Percentiles rank a stretch among this genome's conserved stretches.
phyloP scores from a whole-genome alignment of 352 stramenopile genomes.

The Pythium aphanidermatum region DNA sequence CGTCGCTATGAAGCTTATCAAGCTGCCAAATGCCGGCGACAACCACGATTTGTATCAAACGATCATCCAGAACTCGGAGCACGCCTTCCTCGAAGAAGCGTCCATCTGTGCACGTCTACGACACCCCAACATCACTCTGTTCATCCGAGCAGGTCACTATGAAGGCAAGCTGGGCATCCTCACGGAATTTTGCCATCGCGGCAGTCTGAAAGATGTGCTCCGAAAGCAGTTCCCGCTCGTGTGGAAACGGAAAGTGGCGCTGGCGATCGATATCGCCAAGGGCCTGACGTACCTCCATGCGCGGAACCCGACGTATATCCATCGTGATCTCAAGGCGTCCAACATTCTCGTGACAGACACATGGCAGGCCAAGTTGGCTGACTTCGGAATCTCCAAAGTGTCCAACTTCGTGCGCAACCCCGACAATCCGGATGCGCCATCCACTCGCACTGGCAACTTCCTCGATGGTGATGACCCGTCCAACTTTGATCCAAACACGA shows the following conservation, averaged over 20 bases:
- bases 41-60: slow-evolving; percentile 58
- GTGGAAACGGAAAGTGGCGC: slow-evolving; percentile 52
- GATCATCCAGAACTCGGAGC: slow-evolving; percentile 63
- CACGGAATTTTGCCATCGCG: slow-evolving; percentile 59
- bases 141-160: slow-evolving; percentile 57
- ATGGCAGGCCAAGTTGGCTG: slow-evolving; percentile 61
- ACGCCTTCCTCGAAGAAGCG: slow-evolving; percentile 58
- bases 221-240: slow-evolving; percentile 47
- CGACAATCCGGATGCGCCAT: too few species aligned
- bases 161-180: slow-evolving; percentile 64
- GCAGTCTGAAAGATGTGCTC: slow-evolving; percentile 68
- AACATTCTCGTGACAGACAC: slow-evolving; percentile 72
- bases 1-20: slow-evolving; percentile 70
- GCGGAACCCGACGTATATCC: slow-evolving; percentile 68
- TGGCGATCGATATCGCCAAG: slow-evolving; percentile 56
- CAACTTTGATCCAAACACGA: slow-evolving; percentile 10
- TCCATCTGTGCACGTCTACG: slow-evolving; percentile 51
- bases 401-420: slow-evolving; percentile 28
- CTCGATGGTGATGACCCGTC: neutral
- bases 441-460: slow-evolving; percentile 13
- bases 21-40: slow-evolving; percentile 41
- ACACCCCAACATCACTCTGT: slow-evolving; percentile 68
- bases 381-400: slow-evolving; percentile 27
- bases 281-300: slow-evolving; percentile 66
- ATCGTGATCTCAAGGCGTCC: slow-evolving; percentile 64